A percentile compares a stretch with the other conserved stretches of the same genome.
phyloP scores from a whole-genome alignment of 2,329 filamentous ascomycete genomes.

The Aspergillus sp. region DNA sequence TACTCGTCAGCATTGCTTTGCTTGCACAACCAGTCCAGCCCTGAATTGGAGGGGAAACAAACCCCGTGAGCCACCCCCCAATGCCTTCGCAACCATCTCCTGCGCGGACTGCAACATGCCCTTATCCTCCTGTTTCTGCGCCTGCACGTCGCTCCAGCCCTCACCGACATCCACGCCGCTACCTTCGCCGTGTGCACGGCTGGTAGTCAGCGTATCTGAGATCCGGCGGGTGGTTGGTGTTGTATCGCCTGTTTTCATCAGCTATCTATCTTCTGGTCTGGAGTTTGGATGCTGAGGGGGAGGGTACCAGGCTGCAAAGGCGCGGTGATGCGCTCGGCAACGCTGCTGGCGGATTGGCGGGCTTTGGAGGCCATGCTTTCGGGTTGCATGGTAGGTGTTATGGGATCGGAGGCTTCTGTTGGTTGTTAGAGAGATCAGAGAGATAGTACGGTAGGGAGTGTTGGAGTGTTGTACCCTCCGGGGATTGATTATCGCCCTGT shows the following conservation, averaged over 20 bases:
- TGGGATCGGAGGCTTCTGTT: slow-evolving; percentile 13
- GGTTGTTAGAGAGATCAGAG: not conserved
- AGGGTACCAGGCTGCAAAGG: slow-evolving; percentile 16
- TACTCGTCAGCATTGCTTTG: too few species aligned
- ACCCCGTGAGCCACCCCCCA: slow-evolving; percentile 18
- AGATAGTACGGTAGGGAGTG: not conserved
- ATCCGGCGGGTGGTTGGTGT: not conserved
- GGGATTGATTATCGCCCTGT: slow-evolving; percentile 9
- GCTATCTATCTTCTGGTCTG: not conserved
- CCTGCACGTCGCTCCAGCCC: slow-evolving; percentile 5
- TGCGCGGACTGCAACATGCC: slow-evolving; percentile 12
- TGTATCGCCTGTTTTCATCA: not conserved
- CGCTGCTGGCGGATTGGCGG: slow-evolving; percentile 14
- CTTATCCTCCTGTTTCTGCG: slow-evolving; percentile 5
- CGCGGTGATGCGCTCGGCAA: slow-evolving; percentile 11
- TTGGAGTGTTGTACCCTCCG: slow-evolving; percentile 2
- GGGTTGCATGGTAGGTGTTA: slow-evolving; percentile 9
- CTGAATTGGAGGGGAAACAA: not conserved
- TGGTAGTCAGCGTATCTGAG: not conserved
- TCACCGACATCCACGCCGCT: slow-evolving; percentile 11
- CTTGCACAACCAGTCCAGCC: not conserved
- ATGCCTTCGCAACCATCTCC: slow-evolving; percentile 20
- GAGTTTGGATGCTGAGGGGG: not conserved
- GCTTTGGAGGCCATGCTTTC: slow-evolving; percentile 7
- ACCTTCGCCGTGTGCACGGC: slow-evolving; percentile 15